A percentile compares a stretch with the other conserved stretches of the same genome.
phyloP scores from a whole-genome alignment of 2,329 filamentous ascomycete genomes.

The Didymella arachidicola region DNA sequence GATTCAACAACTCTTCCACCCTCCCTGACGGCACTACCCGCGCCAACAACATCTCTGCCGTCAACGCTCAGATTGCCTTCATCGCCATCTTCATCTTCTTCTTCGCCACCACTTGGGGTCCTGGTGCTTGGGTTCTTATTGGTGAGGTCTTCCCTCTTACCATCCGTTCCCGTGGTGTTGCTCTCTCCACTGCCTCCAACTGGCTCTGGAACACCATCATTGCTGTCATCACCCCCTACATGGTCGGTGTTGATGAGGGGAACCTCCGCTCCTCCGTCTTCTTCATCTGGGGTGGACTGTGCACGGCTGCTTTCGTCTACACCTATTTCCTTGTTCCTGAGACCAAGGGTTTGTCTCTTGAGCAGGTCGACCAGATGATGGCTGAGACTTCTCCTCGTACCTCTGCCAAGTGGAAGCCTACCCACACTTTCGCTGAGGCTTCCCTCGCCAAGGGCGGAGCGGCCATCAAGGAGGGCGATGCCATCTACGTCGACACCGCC shows the following conservation, averaged over 20 bases:
- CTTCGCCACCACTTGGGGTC: constrained; percentile 78
- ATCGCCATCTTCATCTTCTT: constrained; percentile 75
- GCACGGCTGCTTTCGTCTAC: constrained; percentile 67
- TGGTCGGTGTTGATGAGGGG: constrained; percentile 62
- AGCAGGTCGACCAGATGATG: constrained; percentile 73
- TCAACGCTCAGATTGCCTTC: constrained; percentile 44
- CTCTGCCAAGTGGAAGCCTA: constrained; percentile 76
- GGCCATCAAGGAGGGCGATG: constrained; percentile 9
- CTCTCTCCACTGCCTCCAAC: constrained; percentile 61
- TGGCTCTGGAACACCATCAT: constrained; percentile 60
- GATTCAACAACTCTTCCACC: constrained; percentile 24
- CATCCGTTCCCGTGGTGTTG: constrained; percentile 51
- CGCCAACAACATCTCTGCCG: constrained; percentile 23
- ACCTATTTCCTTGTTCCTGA: constrained; percentile 69
- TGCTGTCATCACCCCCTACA: constrained; percentile 61
- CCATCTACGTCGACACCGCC: constrained; percentile 14
- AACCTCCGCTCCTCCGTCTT: constrained; percentile 64
- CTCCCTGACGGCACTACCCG: constrained; percentile 19
- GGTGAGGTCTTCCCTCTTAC: constrained; percentile 50
- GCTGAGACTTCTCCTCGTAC: constrained; percentile 78
- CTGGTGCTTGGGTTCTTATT: constrained; percentile 67
- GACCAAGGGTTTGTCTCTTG: constrained; percentile 75
- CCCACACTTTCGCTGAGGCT: constrained; percentile 66
- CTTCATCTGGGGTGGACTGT: constrained; percentile 60
- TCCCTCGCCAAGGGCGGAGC: constrained; percentile 52